These are phyloP conservation scores for Gautieria morchelliformis DNA, from an alignment of 768 basidiomycete species.

Conservation along the genomic window DNA sequence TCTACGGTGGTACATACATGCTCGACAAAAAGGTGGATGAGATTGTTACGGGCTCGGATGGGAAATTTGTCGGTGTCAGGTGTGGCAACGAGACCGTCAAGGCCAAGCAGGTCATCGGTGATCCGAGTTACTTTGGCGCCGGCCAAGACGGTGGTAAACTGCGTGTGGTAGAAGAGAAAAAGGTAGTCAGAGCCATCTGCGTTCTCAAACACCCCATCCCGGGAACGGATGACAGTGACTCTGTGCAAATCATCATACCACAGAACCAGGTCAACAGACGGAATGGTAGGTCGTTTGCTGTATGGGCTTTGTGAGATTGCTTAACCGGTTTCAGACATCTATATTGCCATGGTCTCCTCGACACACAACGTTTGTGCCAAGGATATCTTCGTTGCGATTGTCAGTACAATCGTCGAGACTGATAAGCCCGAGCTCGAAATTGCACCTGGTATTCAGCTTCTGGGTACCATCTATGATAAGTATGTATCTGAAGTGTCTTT, in stretches of 20 bases:
- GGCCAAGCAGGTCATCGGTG: slow-evolving; percentile 96
- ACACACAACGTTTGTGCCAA: slow-evolving; percentile 97
- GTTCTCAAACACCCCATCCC: slow-evolving; percentile 97
- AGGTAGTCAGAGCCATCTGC: slow-evolving; percentile 95
- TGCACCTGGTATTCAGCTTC: slow-evolving; percentile 79
- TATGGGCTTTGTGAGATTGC: slow-evolving; percentile 3
- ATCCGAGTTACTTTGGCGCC: slow-evolving; percentile 93
- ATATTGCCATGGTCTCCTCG: slow-evolving; percentile 94
- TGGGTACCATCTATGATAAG: slow-evolving; percentile 94
- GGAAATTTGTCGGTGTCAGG: slow-evolving; percentile 89
- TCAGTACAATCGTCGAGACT: slow-evolving; percentile 97
- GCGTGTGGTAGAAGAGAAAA: slow-evolving; percentile 85
- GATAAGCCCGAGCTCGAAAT: slow-evolving; percentile 87
- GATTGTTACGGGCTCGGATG: slow-evolving; percentile 76
- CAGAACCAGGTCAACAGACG: slow-evolving; percentile 93
- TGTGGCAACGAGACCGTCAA: slow-evolving; percentile 87
- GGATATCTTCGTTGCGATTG: slow-evolving; percentile 92
- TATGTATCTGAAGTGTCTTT: slow-evolving; percentile 19
- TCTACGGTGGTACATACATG: slow-evolving; percentile 99
- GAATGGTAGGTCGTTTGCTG: slow-evolving; percentile 53
- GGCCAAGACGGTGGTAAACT: slow-evolving; percentile 70
- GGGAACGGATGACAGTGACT: slow-evolving; percentile 91
- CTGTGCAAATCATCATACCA: slow-evolving; percentile 95
- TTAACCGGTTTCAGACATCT: slow-evolving; percentile 65
- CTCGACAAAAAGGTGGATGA: slow-evolving; percentile 90